Conservation (phyloP, 495 filamentous ascomycete genomes). For the Rostrohypoxylon terebratum region DNA sequence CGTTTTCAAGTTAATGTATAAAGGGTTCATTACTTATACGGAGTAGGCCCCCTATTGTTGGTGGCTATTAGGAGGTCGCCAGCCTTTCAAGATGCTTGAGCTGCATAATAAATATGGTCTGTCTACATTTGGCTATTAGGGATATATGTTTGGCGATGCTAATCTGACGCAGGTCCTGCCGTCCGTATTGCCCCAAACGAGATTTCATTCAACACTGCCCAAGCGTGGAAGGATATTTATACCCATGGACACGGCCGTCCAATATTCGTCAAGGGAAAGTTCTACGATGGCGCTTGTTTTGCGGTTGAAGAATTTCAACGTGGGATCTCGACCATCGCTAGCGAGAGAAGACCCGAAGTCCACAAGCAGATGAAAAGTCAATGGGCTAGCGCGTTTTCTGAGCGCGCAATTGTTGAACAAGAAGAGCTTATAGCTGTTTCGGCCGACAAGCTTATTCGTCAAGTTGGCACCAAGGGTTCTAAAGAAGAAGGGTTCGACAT, state of each 20-base stretch:
- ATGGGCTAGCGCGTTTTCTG: conserved; percentile 53
- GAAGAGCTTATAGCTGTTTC: conserved; percentile 54
- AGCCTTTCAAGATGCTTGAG: conserved; percentile 33
- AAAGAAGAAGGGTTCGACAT: conserved; percentile 26
- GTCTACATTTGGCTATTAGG: background rate
- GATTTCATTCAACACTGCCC: conserved; percentile 55
- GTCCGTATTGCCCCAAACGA: conserved; percentile 61
- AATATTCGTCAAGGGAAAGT: conserved; percentile 48
- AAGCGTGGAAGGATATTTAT: conserved; percentile 60
- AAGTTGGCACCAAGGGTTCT: conserved; percentile 19
- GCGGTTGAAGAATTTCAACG: conserved; percentile 32
- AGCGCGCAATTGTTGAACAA: conserved; percentile 55
- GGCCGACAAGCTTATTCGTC: conserved; percentile 24
- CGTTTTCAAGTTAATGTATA: background rate
- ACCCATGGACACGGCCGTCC: conserved; percentile 47
- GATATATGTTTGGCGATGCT: background rate
- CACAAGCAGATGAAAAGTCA: conserved; percentile 53
- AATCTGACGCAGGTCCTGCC: conserved; percentile 43
- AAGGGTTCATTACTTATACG: background rate
- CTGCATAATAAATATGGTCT: conserved; percentile 47
- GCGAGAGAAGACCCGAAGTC: conserved; percentile 45
- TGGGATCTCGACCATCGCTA: conserved; percentile 31
- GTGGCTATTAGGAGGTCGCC: conserved; percentile 28
- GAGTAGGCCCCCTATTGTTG: conserved; percentile 40
- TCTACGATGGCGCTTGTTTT: conserved; percentile 46